Evolutionary conservation across 2,329 filamentous ascomycete genomes (phyloP).

Genomic region (Bipolaris sorokiniana): DNA sequence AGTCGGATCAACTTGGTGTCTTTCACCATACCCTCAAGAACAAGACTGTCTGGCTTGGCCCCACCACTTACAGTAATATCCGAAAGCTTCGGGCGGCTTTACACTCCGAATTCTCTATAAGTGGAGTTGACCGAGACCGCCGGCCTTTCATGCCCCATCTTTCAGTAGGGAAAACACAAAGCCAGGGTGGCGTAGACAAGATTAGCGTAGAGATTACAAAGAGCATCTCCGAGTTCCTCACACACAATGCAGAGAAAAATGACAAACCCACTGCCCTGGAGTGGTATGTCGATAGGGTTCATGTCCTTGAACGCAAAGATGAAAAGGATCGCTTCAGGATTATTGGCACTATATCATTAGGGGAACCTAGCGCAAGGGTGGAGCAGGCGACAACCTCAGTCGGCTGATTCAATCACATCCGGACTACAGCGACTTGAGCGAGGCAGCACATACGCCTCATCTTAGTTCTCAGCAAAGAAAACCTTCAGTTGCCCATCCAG

Average conservation of each 20-base stretch:
- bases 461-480: slow-evolving; percentile 54
- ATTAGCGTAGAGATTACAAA: slow-evolving; percentile 25
- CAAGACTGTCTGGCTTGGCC: slow-evolving; percentile 37
- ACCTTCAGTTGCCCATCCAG: slow-evolving; percentile 66
- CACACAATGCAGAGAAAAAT: background rate
- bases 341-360: slow-evolving; percentile 24
- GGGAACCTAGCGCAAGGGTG: background rate
- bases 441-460: background rate
- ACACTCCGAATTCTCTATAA: slow-evolving; percentile 33
- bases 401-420: background rate
- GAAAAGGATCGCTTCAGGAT: slow-evolving; percentile 35
- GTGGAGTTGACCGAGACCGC: slow-evolving; percentile 27
- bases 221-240: slow-evolving; percentile 13
- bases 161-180: slow-evolving; percentile 35
- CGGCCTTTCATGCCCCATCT: slow-evolving; percentile 36
- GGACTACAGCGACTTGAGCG: background rate
- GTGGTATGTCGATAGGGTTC: slow-evolving; percentile 37
- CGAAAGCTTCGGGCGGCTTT: slow-evolving; percentile 33
- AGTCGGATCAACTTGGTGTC: slow-evolving; percentile 24
- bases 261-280: slow-evolving; percentile 16
- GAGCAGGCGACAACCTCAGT: background rate
- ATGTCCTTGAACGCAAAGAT: slow-evolving; percentile 35
- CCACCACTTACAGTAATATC: slow-evolving; percentile 17
- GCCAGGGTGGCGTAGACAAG: slow-evolving; percentile 14
- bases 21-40: slow-evolving; percentile 28